Base-by-base conservation (phyloP, 1,284 basidiomycete genomes). In the Melampsora abietis-canadensis region DNA sequence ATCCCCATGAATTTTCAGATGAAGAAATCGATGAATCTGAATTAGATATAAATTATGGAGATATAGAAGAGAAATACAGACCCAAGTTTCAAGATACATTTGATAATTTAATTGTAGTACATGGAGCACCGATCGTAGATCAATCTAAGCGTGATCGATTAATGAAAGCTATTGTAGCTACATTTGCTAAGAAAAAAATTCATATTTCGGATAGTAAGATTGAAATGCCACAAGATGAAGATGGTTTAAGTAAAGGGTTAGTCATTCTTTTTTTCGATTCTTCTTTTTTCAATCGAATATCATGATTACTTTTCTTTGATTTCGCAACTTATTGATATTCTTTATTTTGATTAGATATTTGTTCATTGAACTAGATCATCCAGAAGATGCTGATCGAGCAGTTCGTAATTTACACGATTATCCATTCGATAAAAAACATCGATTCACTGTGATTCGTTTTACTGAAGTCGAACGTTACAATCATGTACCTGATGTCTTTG, bases 51-150 rank as follows among this genome's bases (percentile, higher is more conserved):
- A 92, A 98, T 82, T 98, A 90, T 82, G 88, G 90, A 72, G 94
- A 98, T 82, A 96, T 98, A 79, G 94, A 98, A 82, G 87, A 87
- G 84, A 92, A 92, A 92, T 95, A 92, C 83, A 86, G 87, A 78
- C 90, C 90, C 80, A 85, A 88, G 77, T 88, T 86, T 79, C 90
- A 90, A 80, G 90, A 92, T 78, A 87, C 90, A 66, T 87, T 93
- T 79, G 93, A 95, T 84, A 92, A 91, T 81, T 87, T 92, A 68
- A 82, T 95, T 66, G 89, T 94, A 67, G 87, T 94, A 69, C 93
- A 95, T 82, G 90, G 91, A 64, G 85, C 93, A 37, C 92, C 92
- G 10, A 82, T 92, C 77, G 90, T 96, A 81, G 92, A 95, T 83
- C 88, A 87, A 79, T 85, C 86, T 54, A 93, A 92, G 82, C 85